These are phyloP conservation scores for Glarea lozoyensis DNA, from an alignment of 495 filamentous ascomycete species.

Conservation along the genomic window DNA sequence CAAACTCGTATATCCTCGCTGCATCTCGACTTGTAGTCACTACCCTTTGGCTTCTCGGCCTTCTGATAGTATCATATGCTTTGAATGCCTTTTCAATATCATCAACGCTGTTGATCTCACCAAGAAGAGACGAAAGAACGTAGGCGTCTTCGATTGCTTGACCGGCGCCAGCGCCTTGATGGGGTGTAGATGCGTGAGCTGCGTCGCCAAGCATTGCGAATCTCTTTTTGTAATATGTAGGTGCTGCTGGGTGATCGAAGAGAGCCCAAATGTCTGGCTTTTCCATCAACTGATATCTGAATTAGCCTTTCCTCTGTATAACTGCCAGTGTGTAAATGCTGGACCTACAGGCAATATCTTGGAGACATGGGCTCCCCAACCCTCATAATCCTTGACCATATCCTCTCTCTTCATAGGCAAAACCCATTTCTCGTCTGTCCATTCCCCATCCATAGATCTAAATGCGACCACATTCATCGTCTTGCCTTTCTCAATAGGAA, in stretches of 20 bases:
- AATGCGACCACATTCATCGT: conserved; percentile 54
- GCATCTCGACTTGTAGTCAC: conserved; percentile 34
- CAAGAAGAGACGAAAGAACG: conserved; percentile 48
- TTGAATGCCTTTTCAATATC: conserved; percentile 45
- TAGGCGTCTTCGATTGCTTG: conserved; percentile 62
- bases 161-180: conserved; percentile 61
- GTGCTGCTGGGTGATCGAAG: conserved; percentile 49
- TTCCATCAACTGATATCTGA: conserved; percentile 25
- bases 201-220: conserved; percentile 59
- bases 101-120: conserved; percentile 27
- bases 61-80: conserved; percentile 51
- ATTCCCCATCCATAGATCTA: conserved; percentile 30
- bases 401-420: conserved; percentile 44
- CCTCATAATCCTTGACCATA: conserved; percentile 43
- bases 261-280: conserved; percentile 53
- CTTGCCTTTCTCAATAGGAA: conserved; percentile 54
- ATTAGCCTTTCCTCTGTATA: conserved; percentile 17
- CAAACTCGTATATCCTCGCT: conserved; percentile 32
- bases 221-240: conserved; percentile 43
- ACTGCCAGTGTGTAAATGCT: conserved; percentile 6
- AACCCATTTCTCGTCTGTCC: conserved; percentile 46
- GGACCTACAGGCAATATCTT: conserved; percentile 34
- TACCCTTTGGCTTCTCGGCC: conserved; percentile 36
- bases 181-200: conserved; percentile 60
- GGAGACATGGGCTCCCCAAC: conserved; percentile 42